Conservation (phyloP, 148 eudicot species). For the Cornus florida region DNA sequence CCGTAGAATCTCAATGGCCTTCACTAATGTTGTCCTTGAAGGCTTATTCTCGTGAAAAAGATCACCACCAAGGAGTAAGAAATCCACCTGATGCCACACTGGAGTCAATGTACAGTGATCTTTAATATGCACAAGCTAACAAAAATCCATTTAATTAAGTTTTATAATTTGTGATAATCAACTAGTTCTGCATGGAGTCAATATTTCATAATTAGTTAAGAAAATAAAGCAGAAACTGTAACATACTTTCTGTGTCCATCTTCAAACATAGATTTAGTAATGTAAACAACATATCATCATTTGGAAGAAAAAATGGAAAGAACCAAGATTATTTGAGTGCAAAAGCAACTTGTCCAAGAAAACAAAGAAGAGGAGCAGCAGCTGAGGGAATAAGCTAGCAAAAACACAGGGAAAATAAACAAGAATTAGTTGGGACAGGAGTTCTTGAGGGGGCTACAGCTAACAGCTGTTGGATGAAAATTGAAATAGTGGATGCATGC, state of each 20-base stretch:
- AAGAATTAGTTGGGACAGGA: background rate
- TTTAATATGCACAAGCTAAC: background rate
- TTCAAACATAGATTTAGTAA: background rate
- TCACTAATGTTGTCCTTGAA: conserved; percentile 89
- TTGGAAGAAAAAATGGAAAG: background rate
- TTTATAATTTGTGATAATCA: no score
- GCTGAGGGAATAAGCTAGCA: background rate
- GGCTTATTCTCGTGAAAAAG: conserved; percentile 99
- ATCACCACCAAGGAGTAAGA: conserved; percentile 97
- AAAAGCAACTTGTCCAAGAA: background rate
- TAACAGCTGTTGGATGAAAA: background rate
- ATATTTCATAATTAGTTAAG: background rate
- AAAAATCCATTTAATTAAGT: no score
- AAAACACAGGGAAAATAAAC: background rate
- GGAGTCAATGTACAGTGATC: background rate
- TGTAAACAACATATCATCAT: background rate
- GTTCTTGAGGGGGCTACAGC: background rate
- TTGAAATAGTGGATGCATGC: background rate
- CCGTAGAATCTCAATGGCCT: conserved; percentile 85
- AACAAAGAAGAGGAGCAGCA: background rate
- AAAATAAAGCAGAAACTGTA: background rate
- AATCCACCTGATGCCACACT: conserved; percentile 68
- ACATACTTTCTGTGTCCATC: background rate
- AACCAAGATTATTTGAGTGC: background rate
- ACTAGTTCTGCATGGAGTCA: background rate